phyloP scores from a whole-genome alignment of 2,329 filamentous ascomycete species.

The Scorias spongiosa region DNA sequence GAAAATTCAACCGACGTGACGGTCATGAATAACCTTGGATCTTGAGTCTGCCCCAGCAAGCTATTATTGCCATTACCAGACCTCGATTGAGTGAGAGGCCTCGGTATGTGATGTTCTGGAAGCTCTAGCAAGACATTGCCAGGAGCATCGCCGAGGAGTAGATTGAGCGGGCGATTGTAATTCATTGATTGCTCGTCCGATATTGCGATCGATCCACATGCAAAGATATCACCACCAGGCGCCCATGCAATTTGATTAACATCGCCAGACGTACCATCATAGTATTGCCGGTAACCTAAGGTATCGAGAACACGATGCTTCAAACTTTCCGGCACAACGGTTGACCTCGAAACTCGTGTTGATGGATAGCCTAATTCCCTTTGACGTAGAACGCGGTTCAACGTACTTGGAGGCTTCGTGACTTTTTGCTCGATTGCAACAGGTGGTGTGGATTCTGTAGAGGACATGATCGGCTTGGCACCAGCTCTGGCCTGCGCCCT shows the following conservation, averaged over 20 bases:
- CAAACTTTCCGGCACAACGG: conserved; percentile 10
- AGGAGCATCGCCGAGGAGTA: conserved; percentile 36
- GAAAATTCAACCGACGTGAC: conserved; percentile 41
- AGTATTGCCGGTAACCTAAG: conserved; percentile 31
- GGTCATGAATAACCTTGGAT: conserved; percentile 39
- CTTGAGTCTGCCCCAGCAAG: conserved; percentile 33
- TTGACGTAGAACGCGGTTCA: conserved; percentile 9
- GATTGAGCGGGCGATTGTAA: conserved; percentile 44
- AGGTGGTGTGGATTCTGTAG: not conserved
- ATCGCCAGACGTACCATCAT: conserved; percentile 44
- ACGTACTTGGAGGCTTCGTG: not conserved
- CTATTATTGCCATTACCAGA: conserved; percentile 25
- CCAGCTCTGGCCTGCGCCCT: not conserved
- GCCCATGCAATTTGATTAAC: conserved; percentile 43
- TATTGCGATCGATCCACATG: conserved; percentile 41
- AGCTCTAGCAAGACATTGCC: conserved; percentile 34
- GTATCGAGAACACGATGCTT: conserved; percentile 22
- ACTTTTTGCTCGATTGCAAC: not conserved
- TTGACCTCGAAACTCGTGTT: conserved; percentile 4
- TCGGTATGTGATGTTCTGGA: conserved; percentile 34
- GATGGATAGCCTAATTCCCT: conserved; percentile 13
- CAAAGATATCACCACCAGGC: conserved; percentile 37
- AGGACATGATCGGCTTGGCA: not conserved
- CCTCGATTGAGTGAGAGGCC: conserved; percentile 23
- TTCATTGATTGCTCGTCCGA: conserved; percentile 41